phyloP scores from a whole-genome alignment of 75 land plant genomes.

The Picea sitchensis region DNA sequence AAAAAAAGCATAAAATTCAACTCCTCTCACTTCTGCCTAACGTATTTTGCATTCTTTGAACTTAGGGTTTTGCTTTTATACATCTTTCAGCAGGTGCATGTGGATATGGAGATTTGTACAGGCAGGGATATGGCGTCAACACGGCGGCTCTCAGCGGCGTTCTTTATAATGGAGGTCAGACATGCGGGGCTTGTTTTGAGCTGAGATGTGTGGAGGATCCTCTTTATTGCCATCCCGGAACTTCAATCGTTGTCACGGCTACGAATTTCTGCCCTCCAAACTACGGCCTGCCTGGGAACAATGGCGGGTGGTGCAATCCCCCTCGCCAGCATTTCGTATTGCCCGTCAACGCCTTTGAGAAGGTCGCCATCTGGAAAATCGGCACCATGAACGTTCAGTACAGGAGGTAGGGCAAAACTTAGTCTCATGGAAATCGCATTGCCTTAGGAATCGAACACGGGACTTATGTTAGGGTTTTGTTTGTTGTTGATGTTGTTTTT shows the following conservation, averaged over 20 bases:
- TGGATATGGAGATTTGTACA: conserved; percentile 55
- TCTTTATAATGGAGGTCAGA: conserved; percentile 48
- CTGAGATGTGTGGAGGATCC: conserved; percentile 54
- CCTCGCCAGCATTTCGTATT: conserved; percentile 54
- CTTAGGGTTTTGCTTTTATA: conserved; percentile 1
- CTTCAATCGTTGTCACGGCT: conserved; percentile 60
- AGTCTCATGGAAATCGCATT: background rate
- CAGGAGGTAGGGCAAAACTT: conserved; percentile 39
- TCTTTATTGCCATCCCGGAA: conserved; percentile 62
- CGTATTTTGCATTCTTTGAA: background rate
- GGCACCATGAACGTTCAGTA: conserved; percentile 65
- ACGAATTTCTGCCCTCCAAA: conserved; percentile 79
- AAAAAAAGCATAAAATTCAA: background rate
- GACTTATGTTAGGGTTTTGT: background rate
- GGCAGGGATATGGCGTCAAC: conserved; percentile 51
- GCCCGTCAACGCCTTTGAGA: conserved; percentile 69
- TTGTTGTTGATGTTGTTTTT: background rate
- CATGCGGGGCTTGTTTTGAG: conserved; percentile 71
- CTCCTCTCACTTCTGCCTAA: background rate
- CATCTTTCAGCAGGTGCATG: conserved; percentile 54
- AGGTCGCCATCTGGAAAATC: conserved; percentile 72
- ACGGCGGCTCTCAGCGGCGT: conserved; percentile 68
- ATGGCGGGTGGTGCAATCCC: conserved; percentile 64
- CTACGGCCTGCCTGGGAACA: conserved; percentile 44
- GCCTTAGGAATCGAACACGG: too few relatives aligned